Percentiles rank a stretch among this genome's conserved stretches.
Evolutionary conservation across 2,329 filamentous ascomycete species (phyloP).

Genomic region (Paecilomyces fulvus): DNA sequence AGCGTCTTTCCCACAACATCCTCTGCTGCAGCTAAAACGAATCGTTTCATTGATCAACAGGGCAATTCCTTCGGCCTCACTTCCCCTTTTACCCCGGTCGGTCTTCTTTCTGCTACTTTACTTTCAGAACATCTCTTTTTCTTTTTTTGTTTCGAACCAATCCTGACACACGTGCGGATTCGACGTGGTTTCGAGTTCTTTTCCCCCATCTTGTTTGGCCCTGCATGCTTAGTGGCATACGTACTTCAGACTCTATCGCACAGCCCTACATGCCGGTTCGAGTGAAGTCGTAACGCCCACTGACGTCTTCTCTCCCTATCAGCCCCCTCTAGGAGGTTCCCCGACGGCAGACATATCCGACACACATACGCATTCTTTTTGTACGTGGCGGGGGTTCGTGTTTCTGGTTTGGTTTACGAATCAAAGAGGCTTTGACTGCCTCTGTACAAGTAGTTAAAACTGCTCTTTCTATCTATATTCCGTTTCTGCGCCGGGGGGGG

Average conservation of each 20-base stretch:
- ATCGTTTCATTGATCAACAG: no score
- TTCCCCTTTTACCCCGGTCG: background rate
- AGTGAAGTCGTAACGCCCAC: background rate
- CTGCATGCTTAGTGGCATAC: background rate
- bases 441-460: no score
- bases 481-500: no score
- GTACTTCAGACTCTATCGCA: no score
- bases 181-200: background rate
- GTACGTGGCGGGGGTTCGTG: background rate
- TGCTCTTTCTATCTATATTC: background rate
- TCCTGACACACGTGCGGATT: background rate
- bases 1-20: no score
- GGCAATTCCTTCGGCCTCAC: no score
- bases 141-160: background rate
- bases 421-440: no score
- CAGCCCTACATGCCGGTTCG: background rate
- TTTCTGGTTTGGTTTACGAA: background rate
- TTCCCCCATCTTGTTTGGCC: background rate
- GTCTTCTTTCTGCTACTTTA: background rate
- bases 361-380: background rate
- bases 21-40: no score
- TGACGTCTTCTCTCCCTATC: background rate
- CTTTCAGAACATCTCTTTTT: background rate
- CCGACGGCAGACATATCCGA: background rate
- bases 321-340: background rate